Evolutionary conservation across 768 basidiomycete genomes (phyloP).

Genomic region (Trichaptum fuscoviolaceum): DNA sequence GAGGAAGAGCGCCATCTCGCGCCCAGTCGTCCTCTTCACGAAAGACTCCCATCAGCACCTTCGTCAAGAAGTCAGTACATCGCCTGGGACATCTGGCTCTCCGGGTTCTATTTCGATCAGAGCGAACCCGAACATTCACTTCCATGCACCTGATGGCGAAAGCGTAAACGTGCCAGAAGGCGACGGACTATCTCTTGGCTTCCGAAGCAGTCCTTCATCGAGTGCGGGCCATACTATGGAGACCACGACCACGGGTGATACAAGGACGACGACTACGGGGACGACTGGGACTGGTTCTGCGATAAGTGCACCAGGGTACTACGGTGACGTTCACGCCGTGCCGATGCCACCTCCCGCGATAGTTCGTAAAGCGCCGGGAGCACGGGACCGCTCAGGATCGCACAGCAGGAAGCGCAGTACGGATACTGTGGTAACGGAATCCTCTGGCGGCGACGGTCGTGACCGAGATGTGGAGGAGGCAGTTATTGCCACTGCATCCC

Average conservation of each 20-base stretch:
- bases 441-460: neutral
- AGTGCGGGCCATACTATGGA: neutral
- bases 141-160: neutral
- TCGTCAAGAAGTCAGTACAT: neutral
- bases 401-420: neutral
- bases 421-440: neutral
- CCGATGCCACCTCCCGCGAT: neutral
- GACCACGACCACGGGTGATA: neutral
- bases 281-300: neutral
- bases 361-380: neutral
- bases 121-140: neutral
- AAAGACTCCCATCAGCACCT: neutral
- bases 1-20: neutral
- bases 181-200: constrained; percentile 1
- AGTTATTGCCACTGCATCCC: constrained; percentile 41
- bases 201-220: neutral
- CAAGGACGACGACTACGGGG: neutral
- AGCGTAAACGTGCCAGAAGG: neutral
- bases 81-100: neutral
- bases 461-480: constrained; percentile 28
- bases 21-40: neutral
- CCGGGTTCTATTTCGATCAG: neutral
- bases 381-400: neutral
- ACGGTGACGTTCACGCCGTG: neutral
- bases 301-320: neutral